These are phyloP conservation scores for Symbiotaphrina buchneri DNA, from an alignment of 495 filamentous ascomycete genomes.

Conservation along the genomic window DNA sequence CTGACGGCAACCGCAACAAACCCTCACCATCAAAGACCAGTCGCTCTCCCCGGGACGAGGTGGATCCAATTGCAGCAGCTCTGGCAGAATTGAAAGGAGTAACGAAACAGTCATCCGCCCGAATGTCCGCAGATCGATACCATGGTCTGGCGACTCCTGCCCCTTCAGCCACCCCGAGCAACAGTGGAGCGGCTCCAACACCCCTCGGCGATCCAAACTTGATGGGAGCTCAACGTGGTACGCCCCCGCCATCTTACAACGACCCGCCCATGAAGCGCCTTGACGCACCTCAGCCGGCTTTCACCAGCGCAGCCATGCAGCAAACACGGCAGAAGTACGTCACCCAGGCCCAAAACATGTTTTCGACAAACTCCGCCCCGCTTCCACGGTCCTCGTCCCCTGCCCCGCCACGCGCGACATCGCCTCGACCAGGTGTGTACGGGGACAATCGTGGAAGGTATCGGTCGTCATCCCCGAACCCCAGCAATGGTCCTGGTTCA, in stretches of 20 bases:
- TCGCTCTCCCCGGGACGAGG: conserved; percentile 21
- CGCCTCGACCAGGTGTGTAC: conserved; percentile 23
- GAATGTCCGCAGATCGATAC: conserved; percentile 83
- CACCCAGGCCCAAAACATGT: conserved; percentile 62
- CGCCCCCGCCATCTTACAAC: conserved; percentile 74
- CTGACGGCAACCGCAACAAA: conserved; percentile 28
- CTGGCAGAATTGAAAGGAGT: conserved; percentile 82
- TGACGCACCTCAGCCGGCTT: conserved; percentile 75
- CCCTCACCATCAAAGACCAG: conserved; percentile 15
- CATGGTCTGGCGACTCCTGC: conserved; percentile 74
- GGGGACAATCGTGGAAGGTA: conserved; percentile 17
- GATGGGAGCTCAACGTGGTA: conserved; percentile 29
- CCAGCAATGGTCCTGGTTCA: conserved; percentile 17
- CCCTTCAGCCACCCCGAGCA: conserved; percentile 17
- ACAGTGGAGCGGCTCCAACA: conserved; percentile 15
- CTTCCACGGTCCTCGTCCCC: conserved; percentile 26
- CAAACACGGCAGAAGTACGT: conserved; percentile 74
- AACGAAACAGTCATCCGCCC: conserved; percentile 47
- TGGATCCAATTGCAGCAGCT: conserved; percentile 81
- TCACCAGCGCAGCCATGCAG: conserved; percentile 83
- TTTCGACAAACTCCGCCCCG: conserved; percentile 18
- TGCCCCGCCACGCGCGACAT: conserved; percentile 22
- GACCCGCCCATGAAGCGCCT: conserved; percentile 51
- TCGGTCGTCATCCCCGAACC: conserved; percentile 26
- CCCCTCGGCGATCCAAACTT: conserved; percentile 24